Conservation (phyloP, 192 early-diverging fungal species). For the Chytriomyces sp. region DNA sequence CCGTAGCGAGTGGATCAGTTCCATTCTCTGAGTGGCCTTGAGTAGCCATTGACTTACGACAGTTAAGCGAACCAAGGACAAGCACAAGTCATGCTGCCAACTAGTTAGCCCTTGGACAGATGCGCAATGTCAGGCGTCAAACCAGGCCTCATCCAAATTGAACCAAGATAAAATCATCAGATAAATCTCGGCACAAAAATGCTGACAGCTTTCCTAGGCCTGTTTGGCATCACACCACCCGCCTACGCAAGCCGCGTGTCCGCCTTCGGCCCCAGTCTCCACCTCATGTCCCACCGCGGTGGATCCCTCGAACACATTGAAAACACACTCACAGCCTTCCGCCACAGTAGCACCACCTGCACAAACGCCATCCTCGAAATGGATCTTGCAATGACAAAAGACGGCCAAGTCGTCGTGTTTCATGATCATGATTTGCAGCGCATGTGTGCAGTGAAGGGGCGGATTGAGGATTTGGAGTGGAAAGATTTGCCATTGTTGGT, state of each 20-base stretch:
- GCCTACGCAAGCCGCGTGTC: background rate
- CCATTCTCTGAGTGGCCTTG: too few species aligned
- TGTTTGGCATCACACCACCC: background rate
- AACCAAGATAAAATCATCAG: too few species aligned
- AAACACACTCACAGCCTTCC: constrained; percentile 54
- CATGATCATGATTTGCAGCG: constrained; percentile 48
- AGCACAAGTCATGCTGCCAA: too few species aligned
- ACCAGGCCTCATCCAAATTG: too few species aligned
- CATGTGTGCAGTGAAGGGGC: constrained; percentile 46
- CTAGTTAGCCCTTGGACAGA: too few species aligned
- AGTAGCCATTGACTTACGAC: too few species aligned
- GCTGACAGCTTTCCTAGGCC: constrained; percentile 1
- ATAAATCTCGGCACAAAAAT: too few species aligned
- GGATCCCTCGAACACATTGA: constrained; percentile 55
- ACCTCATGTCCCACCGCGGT: constrained; percentile 54
- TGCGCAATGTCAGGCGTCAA: too few species aligned
- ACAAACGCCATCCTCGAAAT: constrained; percentile 42
- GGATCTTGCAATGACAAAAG: constrained; percentile 54
- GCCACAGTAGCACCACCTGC: too few species aligned
- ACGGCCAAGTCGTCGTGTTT: constrained; percentile 53
- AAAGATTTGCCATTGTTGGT: constrained; percentile 50
- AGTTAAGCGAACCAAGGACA: too few species aligned
- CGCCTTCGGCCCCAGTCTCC: background rate
- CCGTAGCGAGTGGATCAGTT: too few species aligned
- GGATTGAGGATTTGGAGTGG: constrained; percentile 45